A percentile compares a stretch with the other conserved stretches of the same genome.
Conservation (phyloP, 2,329 filamentous ascomycete genomes). For the Xylariaceae sp. region DNA sequence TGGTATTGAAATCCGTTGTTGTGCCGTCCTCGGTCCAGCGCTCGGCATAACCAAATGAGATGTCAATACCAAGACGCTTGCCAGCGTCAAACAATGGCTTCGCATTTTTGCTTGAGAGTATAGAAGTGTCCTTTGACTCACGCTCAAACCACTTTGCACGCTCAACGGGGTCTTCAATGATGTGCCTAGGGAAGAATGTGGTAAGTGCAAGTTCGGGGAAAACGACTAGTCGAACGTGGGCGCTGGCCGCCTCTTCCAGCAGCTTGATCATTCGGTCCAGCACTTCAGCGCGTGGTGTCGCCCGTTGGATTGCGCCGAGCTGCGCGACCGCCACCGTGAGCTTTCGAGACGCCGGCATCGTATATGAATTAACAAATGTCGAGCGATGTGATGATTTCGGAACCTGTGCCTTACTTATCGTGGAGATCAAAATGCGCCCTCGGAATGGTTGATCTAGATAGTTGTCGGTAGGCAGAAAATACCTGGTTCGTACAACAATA, state of each 20-base stretch:
- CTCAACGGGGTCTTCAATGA: constrained; percentile 43
- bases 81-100: constrained; percentile 49
- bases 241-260: constrained; percentile 42
- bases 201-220: constrained; percentile 55
- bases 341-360: constrained; percentile 1
- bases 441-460: too few species aligned
- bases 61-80: constrained; percentile 45
- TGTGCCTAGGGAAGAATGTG: constrained; percentile 54
- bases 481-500: too few species aligned
- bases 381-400: not conserved
- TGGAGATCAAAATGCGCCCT: not conserved
- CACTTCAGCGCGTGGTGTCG: constrained; percentile 40
- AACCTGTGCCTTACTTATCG: not conserved
- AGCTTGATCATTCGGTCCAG: constrained; percentile 49
- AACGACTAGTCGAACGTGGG: constrained; percentile 48
- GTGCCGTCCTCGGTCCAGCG: constrained; percentile 39
- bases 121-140: constrained; percentile 33
- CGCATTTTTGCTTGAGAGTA: constrained; percentile 40
- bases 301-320: constrained; percentile 46
- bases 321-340: constrained; percentile 53
- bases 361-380: not conserved
- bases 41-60: constrained; percentile 54
- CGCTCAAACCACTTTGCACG: constrained; percentile 51
- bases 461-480: too few species aligned
- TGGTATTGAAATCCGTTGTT: constrained; percentile 46